Conservation (phyloP, 768 basidiomycete species). For the Suillus variegatus region DNA sequence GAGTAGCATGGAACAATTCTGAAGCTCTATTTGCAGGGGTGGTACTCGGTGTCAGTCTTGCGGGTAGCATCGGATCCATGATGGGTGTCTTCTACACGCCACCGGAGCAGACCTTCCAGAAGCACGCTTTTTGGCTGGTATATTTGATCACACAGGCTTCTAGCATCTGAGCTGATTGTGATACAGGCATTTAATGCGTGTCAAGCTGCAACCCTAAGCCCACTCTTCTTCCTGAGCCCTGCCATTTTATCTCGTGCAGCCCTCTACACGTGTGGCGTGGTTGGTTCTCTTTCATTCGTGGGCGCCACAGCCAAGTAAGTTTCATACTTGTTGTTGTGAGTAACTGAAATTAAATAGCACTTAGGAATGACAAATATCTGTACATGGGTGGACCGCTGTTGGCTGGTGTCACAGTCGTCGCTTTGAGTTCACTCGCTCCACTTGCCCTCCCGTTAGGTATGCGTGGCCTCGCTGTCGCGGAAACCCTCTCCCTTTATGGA, state of each 20-base stretch:
- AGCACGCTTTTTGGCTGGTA: constrained; percentile 82
- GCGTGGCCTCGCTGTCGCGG: constrained; percentile 72
- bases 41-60: constrained; percentile 79
- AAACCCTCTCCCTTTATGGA: constrained; percentile 82
- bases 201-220: constrained; percentile 85
- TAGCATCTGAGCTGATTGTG: constrained; percentile 8
- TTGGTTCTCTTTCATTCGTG: constrained; percentile 84
- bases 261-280: constrained; percentile 82
- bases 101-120: constrained; percentile 73
- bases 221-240: constrained; percentile 86
- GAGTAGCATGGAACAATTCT: neutral
- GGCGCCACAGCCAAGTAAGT: constrained; percentile 82
- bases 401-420: constrained; percentile 87
- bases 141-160: constrained; percentile 23
- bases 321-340: neutral
- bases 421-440: constrained; percentile 83
- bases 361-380: constrained; percentile 76
- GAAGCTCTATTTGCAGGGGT: constrained; percentile 49
- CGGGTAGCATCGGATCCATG: constrained; percentile 82
- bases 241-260: constrained; percentile 86
- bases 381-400: constrained; percentile 87
- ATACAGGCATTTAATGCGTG: constrained; percentile 77
- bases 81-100: constrained; percentile 78
- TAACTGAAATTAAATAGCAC: neutral
- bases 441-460: constrained; percentile 86